phyloP scores from a whole-genome alignment of 202 grass and related monocot species.

The Bolboschoenoplectus hybrid region DNA sequence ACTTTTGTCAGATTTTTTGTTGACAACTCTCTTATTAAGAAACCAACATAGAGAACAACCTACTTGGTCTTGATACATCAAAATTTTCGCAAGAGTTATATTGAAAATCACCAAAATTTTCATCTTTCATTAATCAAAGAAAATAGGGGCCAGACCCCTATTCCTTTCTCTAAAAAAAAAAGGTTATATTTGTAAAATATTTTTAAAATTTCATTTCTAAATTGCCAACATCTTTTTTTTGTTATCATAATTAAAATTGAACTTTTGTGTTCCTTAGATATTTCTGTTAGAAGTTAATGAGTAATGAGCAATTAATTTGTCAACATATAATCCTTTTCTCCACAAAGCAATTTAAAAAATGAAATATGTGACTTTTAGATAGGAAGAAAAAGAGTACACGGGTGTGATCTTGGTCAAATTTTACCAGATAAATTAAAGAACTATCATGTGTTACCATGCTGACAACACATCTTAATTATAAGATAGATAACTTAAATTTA shows the following conservation, averaged over 20 bases:
- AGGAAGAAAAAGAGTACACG: background rate
- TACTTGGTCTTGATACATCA: background rate
- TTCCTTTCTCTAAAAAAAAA: background rate
- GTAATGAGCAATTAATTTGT: background rate
- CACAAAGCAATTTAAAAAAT: background rate
- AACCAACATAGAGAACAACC: background rate
- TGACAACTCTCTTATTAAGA: slow-evolving; percentile 1
- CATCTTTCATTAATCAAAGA: too few relatives aligned
- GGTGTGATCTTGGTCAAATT: slow-evolving; percentile 16
- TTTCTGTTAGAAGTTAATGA: background rate
- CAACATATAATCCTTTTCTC: background rate
- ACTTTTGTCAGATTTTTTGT: background rate
- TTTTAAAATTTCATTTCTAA: background rate
- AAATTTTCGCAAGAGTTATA: background rate
- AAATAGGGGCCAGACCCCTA: too few relatives aligned
- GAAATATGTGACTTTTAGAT: background rate
- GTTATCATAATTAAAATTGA: background rate
- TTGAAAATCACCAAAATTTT: background rate
- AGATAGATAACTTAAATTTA: background rate
- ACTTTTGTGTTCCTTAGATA: background rate
- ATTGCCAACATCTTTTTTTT: background rate
- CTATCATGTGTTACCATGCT: background rate
- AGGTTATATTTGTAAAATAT: background rate
- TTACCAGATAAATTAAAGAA: slow-evolving; percentile 1
- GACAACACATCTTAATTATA: background rate